Conservation (phyloP, 1,284 basidiomycete genomes). For the Cryptococcus sp. region DNA sequence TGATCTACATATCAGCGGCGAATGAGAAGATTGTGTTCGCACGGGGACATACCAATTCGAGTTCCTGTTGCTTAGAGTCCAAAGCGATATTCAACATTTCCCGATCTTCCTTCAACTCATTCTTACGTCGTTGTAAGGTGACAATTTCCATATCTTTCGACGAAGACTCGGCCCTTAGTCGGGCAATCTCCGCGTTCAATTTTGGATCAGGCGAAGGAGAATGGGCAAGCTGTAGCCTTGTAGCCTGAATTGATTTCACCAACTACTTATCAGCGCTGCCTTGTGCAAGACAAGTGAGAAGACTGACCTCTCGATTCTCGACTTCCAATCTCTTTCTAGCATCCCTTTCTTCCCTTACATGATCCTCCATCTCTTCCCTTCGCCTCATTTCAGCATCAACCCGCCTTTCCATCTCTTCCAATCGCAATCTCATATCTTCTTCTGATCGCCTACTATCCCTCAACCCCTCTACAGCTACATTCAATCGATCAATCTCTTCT, state of each 20-base stretch:
- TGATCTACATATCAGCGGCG: constrained; percentile 55
- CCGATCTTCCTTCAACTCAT: constrained; percentile 69
- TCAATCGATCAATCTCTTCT: constrained; percentile 17
- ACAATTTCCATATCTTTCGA: constrained; percentile 73
- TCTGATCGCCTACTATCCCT: constrained; percentile 8
- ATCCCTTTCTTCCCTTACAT: constrained; percentile 26
- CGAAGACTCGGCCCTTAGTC: constrained; percentile 67
- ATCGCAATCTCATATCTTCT: constrained; percentile 7
- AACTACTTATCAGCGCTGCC: neutral
- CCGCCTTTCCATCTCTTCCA: constrained; percentile 13
- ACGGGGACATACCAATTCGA: constrained; percentile 65
- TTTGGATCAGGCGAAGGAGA: constrained; percentile 33
- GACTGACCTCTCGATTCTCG: constrained; percentile 50
- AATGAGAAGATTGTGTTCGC: too few species aligned
- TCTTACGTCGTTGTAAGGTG: constrained; percentile 64
- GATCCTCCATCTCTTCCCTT: constrained; percentile 48
- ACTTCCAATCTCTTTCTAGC: constrained; percentile 53
- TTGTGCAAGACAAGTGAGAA: neutral
- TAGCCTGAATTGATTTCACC: constrained; percentile 4
- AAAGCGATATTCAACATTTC: constrained; percentile 76
- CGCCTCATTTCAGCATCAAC: constrained; percentile 9
- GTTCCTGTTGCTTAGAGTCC: constrained; percentile 83
- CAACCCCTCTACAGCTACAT: constrained; percentile 10
- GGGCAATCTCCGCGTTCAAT: constrained; percentile 61
- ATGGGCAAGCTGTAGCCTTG: constrained; percentile 5